Evolutionary conservation across 345 rosid genomes (phyloP), one percentile per base, ranked within the genome.

Genomic region (Pseudoturritis turrita): DNA sequence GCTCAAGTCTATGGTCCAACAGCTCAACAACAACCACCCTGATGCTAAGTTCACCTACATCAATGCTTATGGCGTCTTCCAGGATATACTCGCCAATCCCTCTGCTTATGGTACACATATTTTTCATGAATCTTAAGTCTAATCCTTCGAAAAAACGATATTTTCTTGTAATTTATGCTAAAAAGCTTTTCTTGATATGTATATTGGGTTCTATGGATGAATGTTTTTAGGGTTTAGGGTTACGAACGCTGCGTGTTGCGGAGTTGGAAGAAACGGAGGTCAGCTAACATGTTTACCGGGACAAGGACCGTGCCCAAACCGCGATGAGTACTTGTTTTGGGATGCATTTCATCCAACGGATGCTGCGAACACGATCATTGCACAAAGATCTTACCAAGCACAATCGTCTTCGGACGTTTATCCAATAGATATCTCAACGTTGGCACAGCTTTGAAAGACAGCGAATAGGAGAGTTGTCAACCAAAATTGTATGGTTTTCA

Each of bases 341-440:
- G 96, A 89, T 51, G 91, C 91, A 3, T 89, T 82, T 63, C 96
- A 89, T 62, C 96, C 96, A 13, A 60, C 84, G 6, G 88, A 87
- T 36, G 81, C 82, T 1, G 86, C 85, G 0, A 89, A 89, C 70
- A 60, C 39, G 10, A 5, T 85, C 31, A 62, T 89, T 15, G 96
- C 77, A 1, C 64, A 62, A 40, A 76, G 92, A 67, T 81, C 96
- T 0, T 89, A 80, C 77, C 61, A 49, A 21, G 87, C 88, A 0
- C 60, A 77, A 71, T 72, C 87, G 7, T 31, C 90, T 0, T 41
- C 82, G 0, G 91, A 89, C 25, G 82, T 77, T 39, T 81, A 85
- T 71, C 96, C 96, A 0, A 40, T 69, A 17, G 89, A 89, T 65
- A 84, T 89, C 56, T 23, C 78, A 23, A 2, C 35, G n/a, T 45